Base-by-base conservation (phyloP, 176 grass and related monocot genomes). In the Triticum turgidum region DNA sequence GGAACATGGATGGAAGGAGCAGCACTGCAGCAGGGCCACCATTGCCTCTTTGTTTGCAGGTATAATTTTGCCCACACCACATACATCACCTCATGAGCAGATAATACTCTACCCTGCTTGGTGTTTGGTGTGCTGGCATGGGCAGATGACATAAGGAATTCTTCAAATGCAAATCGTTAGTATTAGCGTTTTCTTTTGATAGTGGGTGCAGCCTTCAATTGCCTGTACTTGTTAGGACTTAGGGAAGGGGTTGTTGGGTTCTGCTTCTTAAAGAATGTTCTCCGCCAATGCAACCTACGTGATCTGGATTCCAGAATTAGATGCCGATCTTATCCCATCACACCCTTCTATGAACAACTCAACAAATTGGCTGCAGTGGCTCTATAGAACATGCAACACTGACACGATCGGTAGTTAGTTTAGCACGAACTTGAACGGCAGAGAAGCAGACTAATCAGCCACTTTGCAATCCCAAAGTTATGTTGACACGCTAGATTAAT, bases 241-340 rank as follows among this genome's bases (percentile, higher is more conserved):
- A 74, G 80, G 80, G 29, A 87, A 61, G 45, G 39, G 52, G 59
- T 75, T 87, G 66, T 42, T 87, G 85, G 61, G 45, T 33, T 75
- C 45, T 75, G 34, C 77, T 66, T 3, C 65, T 83, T 83, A 79
- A 65, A 87, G 34, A 87, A 79, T 11, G 29, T 59, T 72, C 58
- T 67, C 80, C 68, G 80, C 80, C 78, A 79, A 87, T 79, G 73
- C 74, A 59, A 66, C 41, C 73, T 66, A 90, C 79, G 4, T 65
- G 74, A 71, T 64, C 22, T 54, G 74, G 11, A 25, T 79, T 87
- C 51, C 11, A 61, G 21, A 84, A 47, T 58, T 32, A 20, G 51
- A 29, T 83, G 22, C 25, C 11, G 27, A 70, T 10, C 21, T 61
- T 62, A 82, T 78, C 39, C 39, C 39, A 89, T 86, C 70, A 76